A percentile compares a stretch with the other conserved stretches of the same genome.
Evolutionary conservation across 2,329 filamentous ascomycete genomes (phyloP).

Genomic region (Pseudopithomyces chartarum): DNA sequence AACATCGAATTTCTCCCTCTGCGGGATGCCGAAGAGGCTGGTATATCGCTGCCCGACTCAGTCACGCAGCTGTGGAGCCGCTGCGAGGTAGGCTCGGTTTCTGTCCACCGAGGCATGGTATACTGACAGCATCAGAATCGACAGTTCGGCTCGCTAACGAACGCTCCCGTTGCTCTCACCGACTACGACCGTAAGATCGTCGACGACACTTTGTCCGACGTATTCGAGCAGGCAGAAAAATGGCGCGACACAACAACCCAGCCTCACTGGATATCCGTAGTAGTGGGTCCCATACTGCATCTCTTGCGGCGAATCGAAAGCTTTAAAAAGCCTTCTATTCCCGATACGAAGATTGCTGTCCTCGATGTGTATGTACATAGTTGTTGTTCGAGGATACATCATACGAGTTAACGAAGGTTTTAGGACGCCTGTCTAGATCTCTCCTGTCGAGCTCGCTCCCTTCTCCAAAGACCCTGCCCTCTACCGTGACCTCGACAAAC

Average conservation of each 20-base stretch:
- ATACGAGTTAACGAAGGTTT: conserved; percentile 10
- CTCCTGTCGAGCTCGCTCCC: conserved; percentile 6
- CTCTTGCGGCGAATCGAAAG: conserved; percentile 12
- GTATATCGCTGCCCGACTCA: conserved; percentile 14
- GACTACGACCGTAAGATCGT: conserved; percentile 15
- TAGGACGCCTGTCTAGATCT: conserved; percentile 14
- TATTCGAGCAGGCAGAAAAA: conserved; percentile 19
- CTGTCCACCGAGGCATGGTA: conserved; percentile 7
- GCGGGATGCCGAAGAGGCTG: conserved; percentile 10
- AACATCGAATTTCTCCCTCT: conserved; percentile 16
- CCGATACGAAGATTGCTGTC: conserved; percentile 17
- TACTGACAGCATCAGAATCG: conserved; percentile 16
- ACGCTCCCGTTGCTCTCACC: conserved; percentile 15
- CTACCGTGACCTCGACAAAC: conserved; percentile 18
- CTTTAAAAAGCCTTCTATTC: conserved; percentile 11
- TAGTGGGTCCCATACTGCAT: conserved; percentile 31
- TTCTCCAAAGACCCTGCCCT: conserved; percentile 17
- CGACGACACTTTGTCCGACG: conserved; percentile 18
- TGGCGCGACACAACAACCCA: conserved; percentile 18
- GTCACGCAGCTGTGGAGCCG: conserved; percentile 16
- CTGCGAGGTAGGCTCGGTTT: conserved; percentile 15
- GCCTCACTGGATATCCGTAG: conserved; percentile 17
- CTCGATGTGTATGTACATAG: conserved; percentile 14
- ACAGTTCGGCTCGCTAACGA: conserved; percentile 10
- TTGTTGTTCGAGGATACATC: conserved; percentile 3